These are phyloP conservation scores for Neurospora sp. DNA, from an alignment of 495 filamentous ascomycete genomes.

Conservation along the genomic window DNA sequence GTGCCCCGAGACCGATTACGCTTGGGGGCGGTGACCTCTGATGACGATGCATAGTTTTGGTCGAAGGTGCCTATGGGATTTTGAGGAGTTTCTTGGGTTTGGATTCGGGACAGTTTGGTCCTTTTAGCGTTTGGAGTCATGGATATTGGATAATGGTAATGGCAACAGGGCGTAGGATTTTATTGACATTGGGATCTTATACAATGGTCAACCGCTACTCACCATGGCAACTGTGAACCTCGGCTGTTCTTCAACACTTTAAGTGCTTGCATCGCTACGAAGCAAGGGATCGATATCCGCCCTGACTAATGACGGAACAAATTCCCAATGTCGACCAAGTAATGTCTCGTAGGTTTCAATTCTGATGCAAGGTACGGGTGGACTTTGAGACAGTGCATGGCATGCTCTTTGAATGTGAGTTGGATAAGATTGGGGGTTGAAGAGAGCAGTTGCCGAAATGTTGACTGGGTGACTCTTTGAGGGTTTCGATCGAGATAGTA, in stretches of 20 bases:
- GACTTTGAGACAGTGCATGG: background rate
- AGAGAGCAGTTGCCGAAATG: too few relatives aligned
- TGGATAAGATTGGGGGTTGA: too few relatives aligned
- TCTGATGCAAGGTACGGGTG: background rate
- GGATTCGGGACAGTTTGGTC: background rate
- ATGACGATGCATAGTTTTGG: background rate
- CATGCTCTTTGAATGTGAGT: too few relatives aligned
- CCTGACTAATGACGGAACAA: background rate
- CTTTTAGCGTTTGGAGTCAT: background rate
- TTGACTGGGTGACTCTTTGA: too few relatives aligned
- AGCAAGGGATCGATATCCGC: background rate
- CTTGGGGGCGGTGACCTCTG: conserved; percentile 16
- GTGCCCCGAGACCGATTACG: conserved; percentile 4
- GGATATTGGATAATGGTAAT: background rate
- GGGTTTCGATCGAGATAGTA: too few relatives aligned
- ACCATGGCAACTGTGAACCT: background rate
- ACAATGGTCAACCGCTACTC: background rate
- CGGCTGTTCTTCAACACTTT: background rate
- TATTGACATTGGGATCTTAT: background rate
- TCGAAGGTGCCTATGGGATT: background rate
- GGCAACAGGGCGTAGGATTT: background rate
- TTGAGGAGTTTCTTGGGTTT: background rate
- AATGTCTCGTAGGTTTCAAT: background rate
- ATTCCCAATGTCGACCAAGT: background rate
- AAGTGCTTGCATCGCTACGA: background rate